Evolutionary conservation across 2,329 filamentous ascomycete genomes (phyloP), one percentile per base, ranked within the genome.

Genomic region (Hypoxylon sp.): DNA sequence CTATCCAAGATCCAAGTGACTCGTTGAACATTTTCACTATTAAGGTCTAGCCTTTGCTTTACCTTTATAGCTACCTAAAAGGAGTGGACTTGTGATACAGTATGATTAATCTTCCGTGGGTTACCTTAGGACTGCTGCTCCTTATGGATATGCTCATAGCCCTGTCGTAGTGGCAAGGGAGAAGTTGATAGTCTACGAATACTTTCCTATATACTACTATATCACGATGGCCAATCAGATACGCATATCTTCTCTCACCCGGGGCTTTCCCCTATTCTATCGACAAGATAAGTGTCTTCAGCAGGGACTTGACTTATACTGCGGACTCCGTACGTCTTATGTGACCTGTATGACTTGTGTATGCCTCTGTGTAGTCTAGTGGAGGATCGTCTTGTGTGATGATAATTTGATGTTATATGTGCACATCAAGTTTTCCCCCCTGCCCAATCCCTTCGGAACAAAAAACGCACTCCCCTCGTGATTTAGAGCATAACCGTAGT

Each of bases 381-480:
- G 37, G 19, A 41, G 37, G 37, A 41, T 10, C 37, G 17, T 41
- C 17, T 41, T n/a, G 37, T 41, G n/a, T 39, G 34, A 34, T 34
- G 34, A n/a, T n/a, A 13, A 4, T 39, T n/a, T n/a, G 32, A 15
- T 34, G 32, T 6, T 22, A n/a, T 4, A 44, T 22, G 11, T 8
- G 7, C 19, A 13, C 41, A 46, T 3, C 41, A 20, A 41, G 3
- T 8, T 20, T 43, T 43, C n/a, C 39, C 41, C 2, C 6, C 22
- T 7, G 15, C 13, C 15, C 20, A 13, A 5, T 28, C 13, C 24
- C 7, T 26, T 26, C 24, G 24, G 15, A 47, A n/a, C 6, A n/a
- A 17, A n/a, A 17, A 49, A 49, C 47, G n/a, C 20, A 49, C 47
- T 49, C 47, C 28, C 34, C 47, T 49, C 47, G 19, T 49, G 47